Conservation (phyloP, 164 flowering plant genomes). For the Paratinospora sagittata region DNA sequence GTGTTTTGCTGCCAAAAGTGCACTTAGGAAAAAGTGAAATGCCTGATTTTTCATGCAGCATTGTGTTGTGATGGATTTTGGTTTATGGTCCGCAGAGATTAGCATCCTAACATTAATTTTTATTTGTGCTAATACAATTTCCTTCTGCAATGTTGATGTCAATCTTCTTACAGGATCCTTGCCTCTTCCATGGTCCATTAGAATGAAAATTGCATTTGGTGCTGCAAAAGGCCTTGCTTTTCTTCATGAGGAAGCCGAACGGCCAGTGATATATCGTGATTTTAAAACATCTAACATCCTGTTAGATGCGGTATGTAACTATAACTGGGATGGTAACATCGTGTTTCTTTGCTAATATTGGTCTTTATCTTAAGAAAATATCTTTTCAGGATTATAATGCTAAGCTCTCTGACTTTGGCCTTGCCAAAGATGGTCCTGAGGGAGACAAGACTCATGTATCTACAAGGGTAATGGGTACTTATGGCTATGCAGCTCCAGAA, state of each 20-base stretch:
- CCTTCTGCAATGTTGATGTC: not conserved
- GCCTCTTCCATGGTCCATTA: slow-evolving; percentile 40
- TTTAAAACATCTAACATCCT: slow-evolving; percentile 41
- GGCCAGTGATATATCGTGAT: slow-evolving; percentile 41
- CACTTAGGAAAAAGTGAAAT: too few species aligned
- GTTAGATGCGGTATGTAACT: slow-evolving; percentile 38
- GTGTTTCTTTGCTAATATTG: not conserved
- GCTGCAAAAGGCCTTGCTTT: slow-evolving; percentile 43
- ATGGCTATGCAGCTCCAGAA: slow-evolving; percentile 33
- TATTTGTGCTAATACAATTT: not conserved
- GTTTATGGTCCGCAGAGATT: not conserved
- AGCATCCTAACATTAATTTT: not conserved
- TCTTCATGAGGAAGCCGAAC: slow-evolving; percentile 43
- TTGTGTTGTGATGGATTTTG: not conserved
- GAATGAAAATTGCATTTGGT: slow-evolving; percentile 44
- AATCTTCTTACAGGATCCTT: slow-evolving; percentile 37
- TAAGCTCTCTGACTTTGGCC: slow-evolving; percentile 32
- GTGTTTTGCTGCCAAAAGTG: not conserved
- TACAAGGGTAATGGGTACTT: slow-evolving; percentile 31
- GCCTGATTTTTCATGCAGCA: too few species aligned
- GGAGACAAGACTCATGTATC: slow-evolving; percentile 33
- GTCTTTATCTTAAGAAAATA: not conserved
- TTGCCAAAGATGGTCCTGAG: slow-evolving; percentile 31
- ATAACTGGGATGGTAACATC: not conserved
- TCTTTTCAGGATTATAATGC: slow-evolving; percentile 28